Conservation (phyloP, 2,329 filamentous ascomycete genomes). For the Colletotrichum simmondsii region DNA sequence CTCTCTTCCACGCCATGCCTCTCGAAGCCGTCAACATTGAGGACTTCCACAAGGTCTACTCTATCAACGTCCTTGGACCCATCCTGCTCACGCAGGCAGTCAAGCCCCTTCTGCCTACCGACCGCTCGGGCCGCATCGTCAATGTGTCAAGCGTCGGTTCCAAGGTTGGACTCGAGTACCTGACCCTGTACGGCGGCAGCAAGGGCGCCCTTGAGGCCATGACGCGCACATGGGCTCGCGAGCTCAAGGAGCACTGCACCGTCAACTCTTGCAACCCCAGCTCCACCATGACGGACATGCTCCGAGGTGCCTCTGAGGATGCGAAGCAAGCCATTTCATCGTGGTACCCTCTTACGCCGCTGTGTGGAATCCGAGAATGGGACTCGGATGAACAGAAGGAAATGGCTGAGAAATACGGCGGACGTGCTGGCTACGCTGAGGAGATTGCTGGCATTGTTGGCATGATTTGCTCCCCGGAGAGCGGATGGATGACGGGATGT, state of each 20-base stretch:
- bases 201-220: slow-evolving; percentile 72
- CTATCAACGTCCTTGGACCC: slow-evolving; percentile 69
- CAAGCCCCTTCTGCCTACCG: slow-evolving; percentile 64
- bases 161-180: slow-evolving; percentile 62
- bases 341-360: slow-evolving; percentile 60
- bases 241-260: slow-evolving; percentile 66
- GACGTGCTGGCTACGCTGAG: slow-evolving; percentile 67
- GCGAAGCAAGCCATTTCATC: slow-evolving; percentile 49
- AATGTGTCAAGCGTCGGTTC: slow-evolving; percentile 66
- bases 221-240: slow-evolving; percentile 70
- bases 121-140: slow-evolving; percentile 68
- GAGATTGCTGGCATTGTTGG: slow-evolving; percentile 78
- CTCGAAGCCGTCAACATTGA: slow-evolving; percentile 57
- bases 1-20: slow-evolving; percentile 57
- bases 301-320: slow-evolving; percentile 64
- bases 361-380: slow-evolving; percentile 49
- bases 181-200: slow-evolving; percentile 70
- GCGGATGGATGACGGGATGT: slow-evolving; percentile 76
- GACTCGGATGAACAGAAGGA: slow-evolving; percentile 43
- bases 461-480: slow-evolving; percentile 76
- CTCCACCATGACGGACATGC: slow-evolving; percentile 49
- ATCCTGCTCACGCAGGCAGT: slow-evolving; percentile 65
- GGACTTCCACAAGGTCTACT: slow-evolving; percentile 66
- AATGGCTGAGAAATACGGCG: slow-evolving; percentile 60
- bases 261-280: slow-evolving; percentile 69